phyloP scores from a whole-genome alignment of 352 stramenopile species.

The Pseudoperonospora humuli region DNA sequence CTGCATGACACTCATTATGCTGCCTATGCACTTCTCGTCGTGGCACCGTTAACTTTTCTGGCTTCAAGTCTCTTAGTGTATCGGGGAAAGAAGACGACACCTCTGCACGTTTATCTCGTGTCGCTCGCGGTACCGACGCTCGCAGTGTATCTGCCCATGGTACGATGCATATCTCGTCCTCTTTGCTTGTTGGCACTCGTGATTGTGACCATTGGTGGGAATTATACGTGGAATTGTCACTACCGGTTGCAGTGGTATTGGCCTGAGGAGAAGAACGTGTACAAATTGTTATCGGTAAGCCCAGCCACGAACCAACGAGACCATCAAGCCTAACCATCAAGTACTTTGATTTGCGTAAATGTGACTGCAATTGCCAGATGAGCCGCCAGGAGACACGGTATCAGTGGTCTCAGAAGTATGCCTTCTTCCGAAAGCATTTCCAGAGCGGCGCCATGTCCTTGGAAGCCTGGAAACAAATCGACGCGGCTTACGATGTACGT shows the following conservation, averaged over 20 bases:
- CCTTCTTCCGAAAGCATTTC: conserved; percentile 43
- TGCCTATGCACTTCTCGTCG: conserved; percentile 38
- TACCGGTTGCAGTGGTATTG: conserved; percentile 15
- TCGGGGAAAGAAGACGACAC: conserved; percentile 37
- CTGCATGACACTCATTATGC: conserved; percentile 35
- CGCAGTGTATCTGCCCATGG: conserved; percentile 33
- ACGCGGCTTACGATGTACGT: conserved; percentile 59
- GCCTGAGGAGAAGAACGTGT: conserved; percentile 27
- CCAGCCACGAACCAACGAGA: neutral
- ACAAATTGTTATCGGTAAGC: conserved; percentile 16
- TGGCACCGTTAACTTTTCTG: conserved; percentile 32
- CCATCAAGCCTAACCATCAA: neutral
- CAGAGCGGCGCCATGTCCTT: conserved; percentile 39
- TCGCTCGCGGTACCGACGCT: conserved; percentile 36
- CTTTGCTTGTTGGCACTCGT: neutral
- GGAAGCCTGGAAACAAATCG: conserved; percentile 41
- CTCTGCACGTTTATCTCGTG: conserved; percentile 30
- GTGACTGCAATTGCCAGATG: conserved; percentile 27
- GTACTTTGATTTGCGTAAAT: neutral
- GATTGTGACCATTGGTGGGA: neutral
- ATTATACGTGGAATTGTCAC: neutral
- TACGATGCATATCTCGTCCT: too few species aligned
- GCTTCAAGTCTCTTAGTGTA: conserved; percentile 27
- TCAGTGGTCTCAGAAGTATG: conserved; percentile 58
- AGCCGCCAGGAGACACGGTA: conserved; percentile 39